Conservation (phyloP, 805 yeast species). For the Lipomyces lipofer region DNA sequence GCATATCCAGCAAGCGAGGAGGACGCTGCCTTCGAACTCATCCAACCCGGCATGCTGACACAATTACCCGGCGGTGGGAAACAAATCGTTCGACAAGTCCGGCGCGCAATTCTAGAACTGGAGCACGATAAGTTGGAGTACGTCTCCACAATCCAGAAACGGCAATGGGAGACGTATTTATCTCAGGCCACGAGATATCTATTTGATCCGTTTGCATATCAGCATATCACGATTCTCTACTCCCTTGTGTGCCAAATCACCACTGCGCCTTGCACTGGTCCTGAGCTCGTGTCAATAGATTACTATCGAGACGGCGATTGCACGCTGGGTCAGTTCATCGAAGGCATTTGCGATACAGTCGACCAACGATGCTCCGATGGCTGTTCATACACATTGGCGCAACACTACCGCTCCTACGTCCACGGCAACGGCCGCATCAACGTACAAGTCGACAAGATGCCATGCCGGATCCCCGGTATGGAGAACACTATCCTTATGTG, state of each 20-base stretch:
- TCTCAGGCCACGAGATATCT: constrained; percentile 52
- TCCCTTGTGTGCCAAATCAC: constrained; percentile 80
- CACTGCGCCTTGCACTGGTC: constrained; percentile 91
- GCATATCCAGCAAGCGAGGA: constrained; percentile 3
- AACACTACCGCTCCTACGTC: constrained; percentile 83
- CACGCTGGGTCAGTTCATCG: constrained; percentile 85
- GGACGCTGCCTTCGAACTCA: constrained; percentile 9
- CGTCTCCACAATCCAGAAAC: constrained; percentile 39
- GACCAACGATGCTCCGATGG: constrained; percentile 71
- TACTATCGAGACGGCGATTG: constrained; percentile 89
- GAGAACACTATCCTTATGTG: constrained; percentile 78
- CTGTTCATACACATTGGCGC: constrained; percentile 67
- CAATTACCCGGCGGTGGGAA: constrained; percentile 22
- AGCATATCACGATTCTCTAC: constrained; percentile 72
- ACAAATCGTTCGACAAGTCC: constrained; percentile 9
- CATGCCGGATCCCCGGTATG: constrained; percentile 57
- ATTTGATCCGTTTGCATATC: constrained; percentile 72
- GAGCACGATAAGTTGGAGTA: constrained; percentile 36
- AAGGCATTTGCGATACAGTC: constrained; percentile 71
- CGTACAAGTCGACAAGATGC: constrained; percentile 64
- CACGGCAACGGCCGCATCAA: constrained; percentile 85
- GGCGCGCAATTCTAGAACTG: constrained; percentile 20
- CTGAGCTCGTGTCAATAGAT: constrained; percentile 78
- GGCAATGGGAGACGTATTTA: constrained; percentile 71
- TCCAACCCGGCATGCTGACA: constrained; percentile 15